Base-by-base conservation (phyloP, 202 grass and related monocot species). In the Saccharum hybrid region DNA sequence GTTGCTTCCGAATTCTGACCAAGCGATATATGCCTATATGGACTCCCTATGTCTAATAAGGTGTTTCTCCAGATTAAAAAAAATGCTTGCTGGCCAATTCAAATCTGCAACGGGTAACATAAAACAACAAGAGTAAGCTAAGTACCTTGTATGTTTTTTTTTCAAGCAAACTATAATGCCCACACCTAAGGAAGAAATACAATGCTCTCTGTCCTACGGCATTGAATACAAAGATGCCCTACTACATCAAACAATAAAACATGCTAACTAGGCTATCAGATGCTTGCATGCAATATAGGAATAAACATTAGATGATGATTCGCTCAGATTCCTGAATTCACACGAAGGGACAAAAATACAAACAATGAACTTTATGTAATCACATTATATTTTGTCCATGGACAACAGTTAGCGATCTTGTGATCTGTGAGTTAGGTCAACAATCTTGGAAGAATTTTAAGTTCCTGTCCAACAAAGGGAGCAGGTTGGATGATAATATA, bases 11-110 rank as follows among this genome's bases (percentile, higher is more conserved):
- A 81, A 34, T 66, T 37, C 63, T 68, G 34, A 81, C 26, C 41
- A 48, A 38, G 15, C 5, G 16, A 12, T 13, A 79, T 16, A 46
- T 72, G 56, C 30, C 63, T 23, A 39, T 43, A 26, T 45, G 56
- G 49, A 71, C 16, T 41, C 72, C 33, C 38, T 69, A 78, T 63
- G 51, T 22, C 14, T 56, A 30, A 76, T 10, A 48, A 68, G 4
- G 52, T 43, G 21, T 76, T 82, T 63, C 33, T 63, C 22, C 54
- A 87, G 63, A 39, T 75, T 26, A 34, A 37, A 19, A 43, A 69
- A 84, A 46, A 49, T 77, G 72, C 37, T 40, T 22, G 26, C 38
- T 19, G 21, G 70, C 28, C 64, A 61, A 75, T 71, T 77, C 37
- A 60, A 23, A 69, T 7, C 45, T 34, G 10, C 30, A 67, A 52